These are phyloP conservation scores for Microbotryomycetes sp. DNA, from an alignment of 1,284 basidiomycete species.

Conservation along the genomic window DNA sequence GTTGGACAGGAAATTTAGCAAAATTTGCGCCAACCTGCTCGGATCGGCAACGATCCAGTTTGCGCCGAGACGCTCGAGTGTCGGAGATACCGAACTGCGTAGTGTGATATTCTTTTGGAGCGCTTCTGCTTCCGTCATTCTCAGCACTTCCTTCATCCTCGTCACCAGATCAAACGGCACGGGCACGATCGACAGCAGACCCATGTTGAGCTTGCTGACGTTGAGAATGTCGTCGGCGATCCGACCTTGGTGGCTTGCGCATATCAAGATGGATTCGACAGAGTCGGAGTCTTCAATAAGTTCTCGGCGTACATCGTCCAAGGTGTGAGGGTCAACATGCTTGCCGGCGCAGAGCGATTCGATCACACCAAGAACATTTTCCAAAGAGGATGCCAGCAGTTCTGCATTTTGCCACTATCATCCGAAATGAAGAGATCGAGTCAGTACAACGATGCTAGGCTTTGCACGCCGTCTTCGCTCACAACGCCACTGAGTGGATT, in stretches of 20 bases:
- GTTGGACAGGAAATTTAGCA: conserved; percentile 34
- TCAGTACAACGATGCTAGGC: no score
- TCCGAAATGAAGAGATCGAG: no score
- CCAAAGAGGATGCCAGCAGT: conserved; percentile 24
- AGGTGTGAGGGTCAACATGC: neutral
- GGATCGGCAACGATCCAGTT: conserved; percentile 26
- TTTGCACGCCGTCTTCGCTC: neutral
- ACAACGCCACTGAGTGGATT: conserved; percentile 7
- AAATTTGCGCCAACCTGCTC: conserved; percentile 29
- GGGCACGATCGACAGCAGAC: conserved; percentile 23
- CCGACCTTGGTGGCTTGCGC: conserved; percentile 32
- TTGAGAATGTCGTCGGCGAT: conserved; percentile 35
- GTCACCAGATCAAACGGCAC: conserved; percentile 21
- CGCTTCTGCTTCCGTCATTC: conserved; percentile 28
- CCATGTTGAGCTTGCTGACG: conserved; percentile 33
- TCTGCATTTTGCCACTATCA: conserved; percentile 30
- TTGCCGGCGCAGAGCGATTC: conserved; percentile 13
- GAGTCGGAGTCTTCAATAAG: conserved; percentile 35
- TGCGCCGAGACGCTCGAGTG: conserved; percentile 11
- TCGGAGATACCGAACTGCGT: conserved; percentile 9
- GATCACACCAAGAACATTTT: conserved; percentile 18
- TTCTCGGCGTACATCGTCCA: conserved; percentile 26
- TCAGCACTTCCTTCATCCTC: conserved; percentile 22
- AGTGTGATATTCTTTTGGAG: conserved; percentile 28
- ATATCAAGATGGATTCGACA: conserved; percentile 35